Evolutionary conservation across 2,329 filamentous ascomycete genomes (phyloP).

Genomic region (Fusarium sp.): DNA sequence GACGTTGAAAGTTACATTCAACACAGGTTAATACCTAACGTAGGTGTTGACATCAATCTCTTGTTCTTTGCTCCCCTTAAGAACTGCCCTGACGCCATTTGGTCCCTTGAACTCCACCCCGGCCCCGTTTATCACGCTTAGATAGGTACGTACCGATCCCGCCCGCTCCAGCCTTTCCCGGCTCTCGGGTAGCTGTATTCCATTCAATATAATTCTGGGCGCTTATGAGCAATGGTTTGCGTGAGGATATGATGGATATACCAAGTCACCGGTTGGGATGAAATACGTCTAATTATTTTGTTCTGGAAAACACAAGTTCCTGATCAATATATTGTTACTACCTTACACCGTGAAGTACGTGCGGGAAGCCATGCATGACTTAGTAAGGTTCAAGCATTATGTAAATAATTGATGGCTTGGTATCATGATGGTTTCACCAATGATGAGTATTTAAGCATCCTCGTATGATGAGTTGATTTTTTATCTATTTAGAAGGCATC

Average conservation of each 20-base stretch:
- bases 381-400: neutral
- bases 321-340: neutral
- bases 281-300: neutral
- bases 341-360: neutral
- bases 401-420: neutral
- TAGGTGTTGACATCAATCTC: too few relatives aligned
- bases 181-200: slow-evolving; percentile 2
- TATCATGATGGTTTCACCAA: slow-evolving; percentile 21
- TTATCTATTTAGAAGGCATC: slow-evolving; percentile 19
- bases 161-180: neutral
- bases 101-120: slow-evolving; percentile 37
- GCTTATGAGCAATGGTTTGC: neutral
- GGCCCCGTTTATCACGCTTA: slow-evolving; percentile 20
- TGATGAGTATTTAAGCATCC: neutral
- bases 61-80: neutral
- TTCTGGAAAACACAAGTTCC: neutral
- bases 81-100: slow-evolving; percentile 31
- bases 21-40: too few relatives aligned
- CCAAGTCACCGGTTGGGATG: neutral
- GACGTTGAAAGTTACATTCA: too few relatives aligned
- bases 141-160: slow-evolving; percentile 27
- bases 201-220: neutral
- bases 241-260: neutral
- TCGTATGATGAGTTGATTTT: slow-evolving; percentile 5
- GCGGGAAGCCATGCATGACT: neutral